Base-by-base conservation (phyloP, 371 early-diverging fungal genomes). In the Quaeritorhiza haematococci region DNA sequence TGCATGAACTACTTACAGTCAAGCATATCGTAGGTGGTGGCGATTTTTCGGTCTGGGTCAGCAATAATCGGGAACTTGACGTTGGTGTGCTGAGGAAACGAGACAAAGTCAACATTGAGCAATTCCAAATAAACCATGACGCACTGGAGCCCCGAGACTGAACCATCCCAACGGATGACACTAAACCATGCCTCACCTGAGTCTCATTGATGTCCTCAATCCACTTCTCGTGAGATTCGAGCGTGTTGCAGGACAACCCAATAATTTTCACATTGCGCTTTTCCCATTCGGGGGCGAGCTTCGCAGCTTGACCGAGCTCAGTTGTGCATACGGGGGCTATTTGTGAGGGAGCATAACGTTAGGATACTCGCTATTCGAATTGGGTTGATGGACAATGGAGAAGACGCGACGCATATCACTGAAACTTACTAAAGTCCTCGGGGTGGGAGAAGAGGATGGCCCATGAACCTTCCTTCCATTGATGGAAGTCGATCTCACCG, bases 41-140 rank as follows among this genome's bases (percentile, higher is more conserved):
- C 87, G 26, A 93, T 78, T 8, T 49, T 43, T 64, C 92, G 88
- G 58, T 89, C 84, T 26, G 75, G 77, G 76, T 92, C 93, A 54
- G 94, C 96, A 59, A 96, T 92, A 73, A 94, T 92, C 38, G 96
- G 96, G 82, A 94, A 94, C 33, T 77, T 56, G 48, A 93, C 74
- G 32, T 78, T 52, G 59, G 90, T 90, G 58, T n/a, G n/a, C n/a
- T n/a, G n/a, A n/a, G n/a, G n/a, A n/a, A n/a, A n/a, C n/a, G n/a
- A n/a, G n/a, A n/a, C n/a, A n/a, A n/a, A n/a, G n/a, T n/a, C n/a
- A n/a, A n/a, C n/a, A n/a, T n/a, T n/a, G n/a, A n/a, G n/a, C n/a
- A n/a, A n/a, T n/a, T n/a, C n/a, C n/a, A n/a, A n/a, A n/a, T n/a
- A n/a, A n/a, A n/a, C n/a, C n/a, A n/a, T n/a, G n/a, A n/a, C n/a